Percentiles rank a stretch among this genome's conserved stretches.
phyloP scores from a whole-genome alignment of 2,329 filamentous ascomycete genomes.

The Allantophomopsis lycopodina region DNA sequence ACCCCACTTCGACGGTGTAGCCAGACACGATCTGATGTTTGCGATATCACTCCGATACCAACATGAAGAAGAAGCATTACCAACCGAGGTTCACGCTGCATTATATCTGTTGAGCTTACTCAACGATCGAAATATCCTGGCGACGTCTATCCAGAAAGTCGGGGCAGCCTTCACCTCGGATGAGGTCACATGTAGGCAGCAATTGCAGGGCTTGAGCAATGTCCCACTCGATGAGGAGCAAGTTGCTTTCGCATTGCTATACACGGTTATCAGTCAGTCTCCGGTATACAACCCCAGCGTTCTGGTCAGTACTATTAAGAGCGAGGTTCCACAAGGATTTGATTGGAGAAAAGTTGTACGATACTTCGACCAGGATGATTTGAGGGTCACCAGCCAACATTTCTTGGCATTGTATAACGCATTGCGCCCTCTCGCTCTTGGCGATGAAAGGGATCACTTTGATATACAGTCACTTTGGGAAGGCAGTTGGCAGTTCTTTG shows the following conservation, averaged over 20 bases:
- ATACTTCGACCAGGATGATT: slow-evolving; percentile 66
- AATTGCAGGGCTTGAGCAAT: slow-evolving; percentile 37
- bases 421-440: slow-evolving; percentile 55
- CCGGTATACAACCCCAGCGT: slow-evolving; percentile 35
- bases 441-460: slow-evolving; percentile 44
- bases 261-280: slow-evolving; percentile 43
- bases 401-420: slow-evolving; percentile 74
- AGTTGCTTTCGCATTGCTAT: slow-evolving; percentile 66
- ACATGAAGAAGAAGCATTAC: slow-evolving; percentile 58
- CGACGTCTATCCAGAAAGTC: slow-evolving; percentile 56
- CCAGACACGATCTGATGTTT: slow-evolving; percentile 53
- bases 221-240: slow-evolving; percentile 67
- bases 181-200: slow-evolving; percentile 47
- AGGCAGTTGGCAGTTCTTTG: slow-evolving; percentile 70
- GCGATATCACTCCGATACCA: slow-evolving; percentile 49
- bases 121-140: slow-evolving; percentile 42
- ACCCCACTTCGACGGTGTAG: slow-evolving; percentile 68
- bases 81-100: slow-evolving; percentile 55
- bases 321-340: slow-evolving; percentile 50
- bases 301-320: slow-evolving; percentile 47
- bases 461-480: slow-evolving; percentile 89
- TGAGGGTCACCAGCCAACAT: slow-evolving; percentile 65
- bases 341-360: slow-evolving; percentile 59
- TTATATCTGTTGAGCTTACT: slow-evolving; percentile 57
- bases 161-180: slow-evolving; percentile 66